Percentiles rank a stretch among this genome's conserved stretches.
Conservation (phyloP, 805 yeast species). For the Candida corydali region DNA sequence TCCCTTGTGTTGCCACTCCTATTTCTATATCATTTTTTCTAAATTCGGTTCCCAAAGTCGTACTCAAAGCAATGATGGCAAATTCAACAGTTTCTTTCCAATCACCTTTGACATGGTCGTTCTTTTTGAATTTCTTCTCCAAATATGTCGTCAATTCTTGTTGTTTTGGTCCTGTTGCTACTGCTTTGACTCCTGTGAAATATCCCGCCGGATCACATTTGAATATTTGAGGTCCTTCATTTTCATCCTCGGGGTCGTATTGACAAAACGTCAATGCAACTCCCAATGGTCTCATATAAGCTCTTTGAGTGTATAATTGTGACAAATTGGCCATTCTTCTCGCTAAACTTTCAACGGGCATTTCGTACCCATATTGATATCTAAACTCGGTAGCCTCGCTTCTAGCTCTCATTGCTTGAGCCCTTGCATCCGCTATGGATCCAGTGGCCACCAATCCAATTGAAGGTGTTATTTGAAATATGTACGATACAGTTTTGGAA, state of each 20-base stretch:
- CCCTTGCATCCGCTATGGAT: constrained; percentile 91
- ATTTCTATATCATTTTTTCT: constrained; percentile 90
- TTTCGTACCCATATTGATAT: constrained; percentile 92
- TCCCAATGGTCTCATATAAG: constrained; percentile 97
- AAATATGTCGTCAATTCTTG: constrained; percentile 88
- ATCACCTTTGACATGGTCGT: constrained; percentile 66
- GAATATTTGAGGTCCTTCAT: constrained; percentile 80
- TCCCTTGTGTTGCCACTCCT: constrained; percentile 76
- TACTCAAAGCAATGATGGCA: constrained; percentile 81
- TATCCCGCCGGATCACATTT: constrained; percentile 98
- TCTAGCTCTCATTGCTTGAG: constrained; percentile 85
- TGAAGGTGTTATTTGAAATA: constrained; percentile 74
- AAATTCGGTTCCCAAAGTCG: constrained; percentile 87
- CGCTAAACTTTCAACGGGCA: constrained; percentile 90
- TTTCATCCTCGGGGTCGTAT: constrained; percentile 68
- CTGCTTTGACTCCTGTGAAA: constrained; percentile 84
- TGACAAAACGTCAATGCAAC: constrained; percentile 87
- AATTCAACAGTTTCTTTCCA: constrained; percentile 88
- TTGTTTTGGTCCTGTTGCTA: constrained; percentile 95
- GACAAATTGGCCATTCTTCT: constrained; percentile 94
- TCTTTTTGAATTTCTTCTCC: constrained; percentile 82
- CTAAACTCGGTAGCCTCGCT: constrained; percentile 95
- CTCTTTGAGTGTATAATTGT: constrained; percentile 95
- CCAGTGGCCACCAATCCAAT: constrained; percentile 94
- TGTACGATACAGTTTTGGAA: constrained; percentile 77